Base-by-base conservation (phyloP, 2,329 filamentous ascomycete genomes). In the Paracamarosporium sp. region DNA sequence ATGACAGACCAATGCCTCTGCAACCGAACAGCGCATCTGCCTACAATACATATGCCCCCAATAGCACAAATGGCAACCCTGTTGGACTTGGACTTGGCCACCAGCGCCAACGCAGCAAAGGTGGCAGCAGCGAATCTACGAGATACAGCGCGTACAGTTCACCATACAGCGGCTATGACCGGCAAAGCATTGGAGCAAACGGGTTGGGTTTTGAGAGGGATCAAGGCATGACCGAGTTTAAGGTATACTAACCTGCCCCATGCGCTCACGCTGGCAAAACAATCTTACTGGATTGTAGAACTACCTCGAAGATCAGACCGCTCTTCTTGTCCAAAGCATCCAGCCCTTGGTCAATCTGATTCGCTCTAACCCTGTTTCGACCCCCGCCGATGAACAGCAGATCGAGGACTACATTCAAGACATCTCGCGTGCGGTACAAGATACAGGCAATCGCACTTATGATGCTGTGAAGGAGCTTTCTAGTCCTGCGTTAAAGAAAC, bases 241-340 rank as follows among this genome's bases (percentile, higher is more conserved):
- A 87, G 80, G 85, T 87, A 76, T 71, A 62, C 61, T 60, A 45
- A 38, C 31, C 68, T 69, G 43, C 31, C 20, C 22, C 9, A 25
- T 9, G 22, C 5, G 22, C n/a, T 28, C 13, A 40, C 15, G 20
- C 22, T 27, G 33, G 36, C 9, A 28, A 40, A 40, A 40, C 36
- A 22, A 40, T 59, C 61, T 66, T 58, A 70, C 61, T 53, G 17
- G 31, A 22, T 50, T 27, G 24, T 57, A 90, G 86, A 85, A 91
- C 58, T 93, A 92, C 71, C 85, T 96, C 33, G 90, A 95, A 71
- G 90, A 93, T 70, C 91, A 95, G 74, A 93, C 90, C 11, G 90
- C 91, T 50, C 80, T 88, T 3, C 83, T 96, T 57, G 89, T 95
- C 25, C 87, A 92, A 64, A 90, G 88, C 43, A 93, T 96, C 62